These are phyloP conservation scores for Ceratocystis colombiana DNA, from an alignment of 2,329 filamentous ascomycete species.

Conservation along the genomic window DNA sequence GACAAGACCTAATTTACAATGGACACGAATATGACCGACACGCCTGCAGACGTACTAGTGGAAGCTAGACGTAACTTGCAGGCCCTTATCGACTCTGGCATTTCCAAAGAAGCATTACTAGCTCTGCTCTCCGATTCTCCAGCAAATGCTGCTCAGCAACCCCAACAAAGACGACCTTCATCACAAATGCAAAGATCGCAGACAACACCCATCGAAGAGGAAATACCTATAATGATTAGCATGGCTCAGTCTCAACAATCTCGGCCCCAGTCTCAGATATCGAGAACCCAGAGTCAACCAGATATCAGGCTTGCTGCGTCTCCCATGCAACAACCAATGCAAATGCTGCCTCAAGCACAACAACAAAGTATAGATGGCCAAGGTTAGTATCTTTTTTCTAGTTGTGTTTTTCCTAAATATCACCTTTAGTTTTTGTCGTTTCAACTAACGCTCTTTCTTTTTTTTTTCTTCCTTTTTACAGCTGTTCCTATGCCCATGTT, in stretches of 20 bases:
- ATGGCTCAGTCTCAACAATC: constrained; percentile 24
- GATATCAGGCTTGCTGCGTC: constrained; percentile 31
- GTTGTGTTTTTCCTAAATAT: not conserved
- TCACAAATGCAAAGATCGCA: constrained; percentile 26
- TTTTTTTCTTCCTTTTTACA: constrained; percentile 23
- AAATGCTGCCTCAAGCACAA: constrained; percentile 15
- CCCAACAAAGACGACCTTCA: constrained; percentile 21
- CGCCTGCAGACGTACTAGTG: constrained; percentile 37
- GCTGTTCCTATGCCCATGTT: constrained; percentile 30
- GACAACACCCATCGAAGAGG: constrained; percentile 22
- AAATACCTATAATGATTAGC: constrained; percentile 26
- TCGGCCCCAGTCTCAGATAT: constrained; percentile 12
- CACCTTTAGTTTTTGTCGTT: not conserved
- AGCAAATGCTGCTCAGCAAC: constrained; percentile 17
- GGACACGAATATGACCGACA: constrained; percentile 29
- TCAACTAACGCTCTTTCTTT: constrained; percentile 26
- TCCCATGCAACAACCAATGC: constrained; percentile 32
- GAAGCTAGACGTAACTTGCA: constrained; percentile 40
- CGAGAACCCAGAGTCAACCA: constrained; percentile 24
- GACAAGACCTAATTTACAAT: constrained; percentile 8
- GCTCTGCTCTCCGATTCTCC: constrained; percentile 27
- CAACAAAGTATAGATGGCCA: constrained; percentile 16
- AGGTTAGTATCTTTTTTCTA: constrained; percentile 19
- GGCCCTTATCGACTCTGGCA: constrained; percentile 38
- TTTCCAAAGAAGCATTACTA: constrained; percentile 36